Conservation (phyloP, 805 yeast species). For the Clavispora phyllophila region DNA sequence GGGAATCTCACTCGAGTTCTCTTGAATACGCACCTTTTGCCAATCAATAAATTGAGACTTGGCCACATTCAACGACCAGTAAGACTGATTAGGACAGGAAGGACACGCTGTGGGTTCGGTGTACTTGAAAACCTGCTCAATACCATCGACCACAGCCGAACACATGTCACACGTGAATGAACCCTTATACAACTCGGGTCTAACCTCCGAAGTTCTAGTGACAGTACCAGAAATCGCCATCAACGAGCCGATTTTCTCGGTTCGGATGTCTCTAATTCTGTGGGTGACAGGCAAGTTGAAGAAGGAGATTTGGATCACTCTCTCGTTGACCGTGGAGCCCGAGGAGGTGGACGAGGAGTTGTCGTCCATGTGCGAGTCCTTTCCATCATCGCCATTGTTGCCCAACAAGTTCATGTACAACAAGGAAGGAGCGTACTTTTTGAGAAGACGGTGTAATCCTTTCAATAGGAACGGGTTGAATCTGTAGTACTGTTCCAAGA, state of each 20-base stretch:
- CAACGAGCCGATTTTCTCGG: slow-evolving; percentile 82
- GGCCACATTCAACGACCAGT: slow-evolving; percentile 78
- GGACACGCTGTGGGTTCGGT: slow-evolving; percentile 95
- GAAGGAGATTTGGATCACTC: slow-evolving; percentile 85
- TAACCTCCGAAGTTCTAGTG: slow-evolving; percentile 91
- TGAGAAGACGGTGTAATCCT: slow-evolving; percentile 70
- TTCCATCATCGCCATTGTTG: slow-evolving; percentile 24
- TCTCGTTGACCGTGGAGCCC: slow-evolving; percentile 50
- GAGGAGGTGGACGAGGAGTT: slow-evolving; percentile 34
- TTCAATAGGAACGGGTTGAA: slow-evolving; percentile 78
- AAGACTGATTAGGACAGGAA: slow-evolving; percentile 77
- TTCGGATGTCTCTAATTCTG: slow-evolving; percentile 83
- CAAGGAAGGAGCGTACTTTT: slow-evolving; percentile 69
- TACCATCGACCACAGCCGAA: slow-evolving; percentile 76
- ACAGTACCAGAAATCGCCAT: slow-evolving; percentile 90
- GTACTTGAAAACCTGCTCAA: slow-evolving; percentile 88
- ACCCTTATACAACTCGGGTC: slow-evolving; percentile 88
- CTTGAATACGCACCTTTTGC: slow-evolving; percentile 95
- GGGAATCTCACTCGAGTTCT: slow-evolving; percentile 93
- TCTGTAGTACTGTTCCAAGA: slow-evolving; percentile 86
- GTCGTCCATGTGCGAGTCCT: slow-evolving; percentile 20
- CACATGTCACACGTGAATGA: slow-evolving; percentile 88
- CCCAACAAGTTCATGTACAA: slow-evolving; percentile 42
- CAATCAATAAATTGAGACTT: slow-evolving; percentile 90
- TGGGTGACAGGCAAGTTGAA: slow-evolving; percentile 78